Base-by-base conservation (phyloP, 306 rosid genomes). In the Ochetophila trinervis region DNA sequence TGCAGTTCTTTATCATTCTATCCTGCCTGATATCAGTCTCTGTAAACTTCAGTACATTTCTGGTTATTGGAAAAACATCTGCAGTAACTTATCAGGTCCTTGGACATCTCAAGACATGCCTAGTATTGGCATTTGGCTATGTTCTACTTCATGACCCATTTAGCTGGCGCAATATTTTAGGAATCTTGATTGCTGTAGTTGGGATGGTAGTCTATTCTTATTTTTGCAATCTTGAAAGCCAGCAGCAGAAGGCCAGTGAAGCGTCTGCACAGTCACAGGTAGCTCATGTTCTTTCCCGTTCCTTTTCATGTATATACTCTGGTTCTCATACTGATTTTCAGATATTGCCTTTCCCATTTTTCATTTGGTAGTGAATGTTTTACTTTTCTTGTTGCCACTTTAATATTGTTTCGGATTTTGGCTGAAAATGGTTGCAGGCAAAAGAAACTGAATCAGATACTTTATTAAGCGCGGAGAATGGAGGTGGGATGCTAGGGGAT, bases 1-100 rank as follows among this genome's bases (percentile, higher is more conserved):
- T 76, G 82, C 92, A 91, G 98, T 84, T 72, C 60, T 92, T 92
- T 85, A 89, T 92, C 60, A 76, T 84, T 65, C 87, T 92, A 35
- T 92, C 98, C 59, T 93, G 99, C 87, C 82, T 90, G 48, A 86
- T 93, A 74, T 84, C 99, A 53, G 91, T 93, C 64, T 93, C 99
- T 22, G 99, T 93, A 64, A 93, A 93, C 78, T 93, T 93, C 69
- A 93, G 99, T 65, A 93, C 99, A 24, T 93, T 93, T 80, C 88
- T 93, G 69, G 99, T 93, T 17, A 90, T 92, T 74, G 98, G 98
- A 69, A 92, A 85, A 80, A 92, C 98, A 18, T 93, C 98, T 70
- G 91, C 98, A 6, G 98, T 93, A 45, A 93, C 98, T 63, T 93
- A 93, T 83, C 98, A 93, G 83, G 98, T 93, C 66, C 94, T 93